phyloP scores from a whole-genome alignment of 2,329 filamentous ascomycete species.

The Botrytis elliptica region DNA sequence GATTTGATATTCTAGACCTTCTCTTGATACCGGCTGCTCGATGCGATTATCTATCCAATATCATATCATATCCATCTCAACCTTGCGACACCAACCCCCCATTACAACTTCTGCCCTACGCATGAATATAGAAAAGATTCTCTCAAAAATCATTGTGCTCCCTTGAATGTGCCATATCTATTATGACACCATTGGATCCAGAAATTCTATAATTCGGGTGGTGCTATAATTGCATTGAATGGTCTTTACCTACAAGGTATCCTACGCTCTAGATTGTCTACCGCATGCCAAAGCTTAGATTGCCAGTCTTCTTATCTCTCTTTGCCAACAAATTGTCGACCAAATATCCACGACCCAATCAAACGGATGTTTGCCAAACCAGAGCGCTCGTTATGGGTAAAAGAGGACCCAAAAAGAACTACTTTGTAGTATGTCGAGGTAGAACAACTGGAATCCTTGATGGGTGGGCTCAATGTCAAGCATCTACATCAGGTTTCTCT shows the following conservation, averaged over 20 bases:
- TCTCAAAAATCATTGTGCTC: no score
- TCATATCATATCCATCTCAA: no score
- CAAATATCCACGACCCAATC: not conserved
- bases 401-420: constrained; percentile 16
- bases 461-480: constrained; percentile 25
- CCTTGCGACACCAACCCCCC: not conserved
- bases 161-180: not conserved
- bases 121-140: not conserved
- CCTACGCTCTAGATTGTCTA: not conserved
- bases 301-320: not conserved
- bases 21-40: not conserved
- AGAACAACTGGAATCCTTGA: constrained; percentile 26
- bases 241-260: not conserved
- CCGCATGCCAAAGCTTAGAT: not conserved
- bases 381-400: not conserved
- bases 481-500: constrained; percentile 25
- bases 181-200: not conserved
- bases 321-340: not conserved
- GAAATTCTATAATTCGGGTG: not conserved
- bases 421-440: constrained; percentile 26
- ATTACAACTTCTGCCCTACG: no score
- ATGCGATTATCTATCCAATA: not conserved
- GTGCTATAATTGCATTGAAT: not conserved
- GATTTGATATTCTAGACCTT: not conserved
- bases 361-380: not conserved